phyloP scores from a whole-genome alignment of 495 filamentous ascomycete genomes.

The Recurvomyces mirabilis region DNA sequence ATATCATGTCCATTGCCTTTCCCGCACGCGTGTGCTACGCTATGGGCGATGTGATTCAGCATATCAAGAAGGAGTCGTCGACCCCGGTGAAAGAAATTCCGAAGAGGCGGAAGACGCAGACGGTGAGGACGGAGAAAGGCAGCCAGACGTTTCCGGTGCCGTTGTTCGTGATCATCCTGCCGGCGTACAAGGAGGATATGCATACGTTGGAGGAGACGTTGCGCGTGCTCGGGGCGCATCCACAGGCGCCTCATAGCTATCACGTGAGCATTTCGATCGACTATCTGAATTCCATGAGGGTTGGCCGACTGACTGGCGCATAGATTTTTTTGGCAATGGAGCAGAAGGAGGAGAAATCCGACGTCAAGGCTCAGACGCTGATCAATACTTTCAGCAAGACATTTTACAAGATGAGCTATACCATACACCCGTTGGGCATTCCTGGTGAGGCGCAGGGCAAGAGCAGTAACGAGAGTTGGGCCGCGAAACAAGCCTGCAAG shows the following conservation, averaged over 20 bases:
- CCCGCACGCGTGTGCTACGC: conserved; percentile 44
- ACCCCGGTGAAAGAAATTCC: conserved; percentile 12
- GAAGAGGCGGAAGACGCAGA: conserved; percentile 21
- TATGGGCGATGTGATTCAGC: conserved; percentile 37
- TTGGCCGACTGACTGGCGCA: conserved; percentile 20
- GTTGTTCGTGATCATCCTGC: conserved; percentile 44
- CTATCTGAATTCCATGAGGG: no score
- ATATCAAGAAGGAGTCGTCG: conserved; percentile 38
- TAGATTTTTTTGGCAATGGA: conserved; percentile 64
- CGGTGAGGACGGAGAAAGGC: conserved; percentile 31
- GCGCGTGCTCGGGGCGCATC: conserved; percentile 53
- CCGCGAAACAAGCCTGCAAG: conserved; percentile 46
- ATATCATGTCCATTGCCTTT: conserved; percentile 42
- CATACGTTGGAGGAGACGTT: conserved; percentile 53
- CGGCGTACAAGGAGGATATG: conserved; percentile 59
- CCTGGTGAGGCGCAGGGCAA: conserved; percentile 54
- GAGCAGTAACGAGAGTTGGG: conserved; percentile 58
- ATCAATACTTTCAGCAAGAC: conserved; percentile 44
- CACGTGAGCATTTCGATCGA: conserved; percentile 46
- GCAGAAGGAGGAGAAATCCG: conserved; percentile 42
- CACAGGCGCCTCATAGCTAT: conserved; percentile 49
- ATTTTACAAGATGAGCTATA: conserved; percentile 50
- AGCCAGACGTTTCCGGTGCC: conserved; percentile 32
- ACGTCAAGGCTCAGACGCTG: conserved; percentile 44
- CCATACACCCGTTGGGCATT: conserved; percentile 50